These are phyloP conservation scores for Hygrocybe coccinea DNA, from an alignment of 768 basidiomycete species.

Conservation along the genomic window DNA sequence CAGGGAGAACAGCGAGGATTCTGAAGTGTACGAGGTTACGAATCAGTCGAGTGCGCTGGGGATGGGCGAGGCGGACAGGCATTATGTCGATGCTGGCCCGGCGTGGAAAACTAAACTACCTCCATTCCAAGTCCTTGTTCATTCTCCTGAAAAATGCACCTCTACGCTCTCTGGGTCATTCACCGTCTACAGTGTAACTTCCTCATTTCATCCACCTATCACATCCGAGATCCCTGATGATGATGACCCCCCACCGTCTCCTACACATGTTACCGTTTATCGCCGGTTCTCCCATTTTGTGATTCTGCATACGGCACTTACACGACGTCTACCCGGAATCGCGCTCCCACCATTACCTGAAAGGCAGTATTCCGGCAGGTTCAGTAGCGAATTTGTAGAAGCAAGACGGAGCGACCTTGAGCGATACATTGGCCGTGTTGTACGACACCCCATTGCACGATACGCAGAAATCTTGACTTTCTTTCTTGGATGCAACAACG, in stretches of 20 bases:
- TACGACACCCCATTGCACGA: slow-evolving; percentile 70
- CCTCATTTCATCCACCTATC: slow-evolving; percentile 54
- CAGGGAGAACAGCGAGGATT: slow-evolving; percentile 30
- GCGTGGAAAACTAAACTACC: slow-evolving; percentile 73
- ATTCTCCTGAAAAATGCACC: slow-evolving; percentile 73
- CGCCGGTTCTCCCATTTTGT: slow-evolving; percentile 85
- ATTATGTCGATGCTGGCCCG: slow-evolving; percentile 67
- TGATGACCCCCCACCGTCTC: slow-evolving; percentile 27
- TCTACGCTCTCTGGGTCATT: slow-evolving; percentile 66
- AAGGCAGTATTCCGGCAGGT: slow-evolving; percentile 78
- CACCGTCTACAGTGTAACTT: slow-evolving; percentile 72
- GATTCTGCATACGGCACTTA: slow-evolving; percentile 66
- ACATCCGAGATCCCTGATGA: slow-evolving; percentile 11
- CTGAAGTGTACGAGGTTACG: slow-evolving; percentile 37
- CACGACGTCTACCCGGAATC: slow-evolving; percentile 66
- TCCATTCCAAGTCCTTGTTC: slow-evolving; percentile 67
- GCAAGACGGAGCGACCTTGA: slow-evolving; percentile 77
- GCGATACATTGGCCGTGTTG: slow-evolving; percentile 64
- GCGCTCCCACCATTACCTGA: slow-evolving; percentile 79
- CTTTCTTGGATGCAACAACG: slow-evolving; percentile 74
- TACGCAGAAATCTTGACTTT: slow-evolving; percentile 76
- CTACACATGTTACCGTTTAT: slow-evolving; percentile 65
- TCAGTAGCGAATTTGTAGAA: slow-evolving; percentile 78
- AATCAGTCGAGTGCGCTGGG: slow-evolving; percentile 38
- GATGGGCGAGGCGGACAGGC: slow-evolving; percentile 56